Base-by-base conservation (phyloP, 805 yeast species). In the Naumovozyma castellii region DNA sequence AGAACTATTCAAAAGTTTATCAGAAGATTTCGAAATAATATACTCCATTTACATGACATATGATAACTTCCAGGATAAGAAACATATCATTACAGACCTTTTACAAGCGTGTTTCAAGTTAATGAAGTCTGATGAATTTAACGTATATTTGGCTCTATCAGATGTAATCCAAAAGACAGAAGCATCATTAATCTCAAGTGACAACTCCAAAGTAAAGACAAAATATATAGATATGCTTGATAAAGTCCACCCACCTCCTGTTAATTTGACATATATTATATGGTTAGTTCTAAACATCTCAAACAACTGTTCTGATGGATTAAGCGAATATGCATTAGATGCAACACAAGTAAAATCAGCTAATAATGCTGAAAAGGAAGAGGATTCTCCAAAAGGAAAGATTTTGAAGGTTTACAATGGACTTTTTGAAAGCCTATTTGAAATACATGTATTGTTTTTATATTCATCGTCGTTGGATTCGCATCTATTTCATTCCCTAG, bases 161-260 rank as follows among this genome's bases (percentile, higher is more conserved):
- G 56, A 53, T 12, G 54, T 59, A 1, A 64, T 71, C 6, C 63
- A 47, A 27, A 46, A 42, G 31, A 42, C 53, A 35, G 59, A 56
- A 18, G 36, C 45, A 37, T 52, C 61, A 3, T 54, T 66, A 0
- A 60, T 79, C 20, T 68, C 78, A 0, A 54, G 59, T 13, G 59
- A 64, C 3, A 57, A 56, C 9, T 72, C 84, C 0, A 53, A 66
- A 2, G 59, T 72, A 35, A 74, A 76, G 47, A 67, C 79, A 0
- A 64, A 77, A 12, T 71, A 77, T 41, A 66, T 88, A 22, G 96
- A 90, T 41, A 73, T 80, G 39, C 67, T 92, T 18, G 97, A 90
- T 54, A 87, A 87, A 51, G 49, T 65, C 0, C 94, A 84, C 19
- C 79, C 95, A 0, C 96, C 96, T 0, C 52, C 66, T 1, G 63